A percentile compares a stretch with the other conserved stretches of the same genome.
Conservation (phyloP, 75 land plant genomes). For the Azolla pinnata region DNA sequence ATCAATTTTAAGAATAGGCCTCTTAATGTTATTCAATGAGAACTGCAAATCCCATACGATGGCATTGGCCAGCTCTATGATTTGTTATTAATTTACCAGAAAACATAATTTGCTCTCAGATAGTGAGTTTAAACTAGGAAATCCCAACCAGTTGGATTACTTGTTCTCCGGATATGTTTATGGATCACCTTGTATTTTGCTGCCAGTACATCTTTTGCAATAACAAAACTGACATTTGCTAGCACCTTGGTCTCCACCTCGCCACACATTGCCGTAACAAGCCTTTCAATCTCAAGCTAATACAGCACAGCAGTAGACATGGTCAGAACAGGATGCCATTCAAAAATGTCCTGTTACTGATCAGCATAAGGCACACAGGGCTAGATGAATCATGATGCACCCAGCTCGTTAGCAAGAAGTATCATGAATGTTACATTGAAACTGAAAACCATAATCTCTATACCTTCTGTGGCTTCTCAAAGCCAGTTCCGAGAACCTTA, state of each 20-base stretch:
- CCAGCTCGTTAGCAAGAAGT: no score
- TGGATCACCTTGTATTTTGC: conserved; percentile 89
- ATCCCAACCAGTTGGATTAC: no score
- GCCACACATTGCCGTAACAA: conserved; percentile 83
- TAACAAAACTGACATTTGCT: conserved; percentile 59
- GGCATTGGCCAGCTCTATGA: no score
- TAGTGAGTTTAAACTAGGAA: no score
- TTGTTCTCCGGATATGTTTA: no score
- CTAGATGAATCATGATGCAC: no score
- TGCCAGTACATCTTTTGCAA: conserved; percentile 76
- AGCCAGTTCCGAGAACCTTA: conserved; percentile 74
- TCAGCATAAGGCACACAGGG: not conserved
- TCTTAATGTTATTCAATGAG: conserved; percentile 52
- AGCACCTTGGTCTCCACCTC: conserved; percentile 40
- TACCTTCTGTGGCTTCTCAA: conserved; percentile 72
- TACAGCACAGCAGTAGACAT: conserved; percentile 10
- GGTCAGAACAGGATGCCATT: not conserved
- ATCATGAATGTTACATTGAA: not conserved
- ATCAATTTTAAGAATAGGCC: conserved; percentile 56
- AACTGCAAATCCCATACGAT: no score
- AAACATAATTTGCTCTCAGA: no score
- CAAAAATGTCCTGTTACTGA: not conserved
- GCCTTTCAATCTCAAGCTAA: conserved; percentile 58
- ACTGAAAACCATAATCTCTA: not conserved
- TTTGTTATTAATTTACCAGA: no score